Evolutionary conservation across 345 rosid genomes (phyloP), one percentile per base, ranked within the genome.

Genomic region (Adansonia digitata): DNA sequence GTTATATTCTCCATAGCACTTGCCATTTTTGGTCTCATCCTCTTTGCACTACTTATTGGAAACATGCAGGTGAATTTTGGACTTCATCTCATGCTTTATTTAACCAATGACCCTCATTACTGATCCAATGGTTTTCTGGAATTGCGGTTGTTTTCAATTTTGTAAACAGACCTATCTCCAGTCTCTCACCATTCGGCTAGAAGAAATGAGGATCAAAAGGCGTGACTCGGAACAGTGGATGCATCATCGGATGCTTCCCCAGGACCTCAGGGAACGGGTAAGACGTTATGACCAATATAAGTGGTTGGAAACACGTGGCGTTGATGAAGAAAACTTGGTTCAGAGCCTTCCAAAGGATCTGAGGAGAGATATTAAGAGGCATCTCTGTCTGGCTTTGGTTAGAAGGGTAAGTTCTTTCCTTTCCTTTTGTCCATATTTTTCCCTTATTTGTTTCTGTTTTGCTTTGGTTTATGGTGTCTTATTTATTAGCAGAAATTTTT

Each of bases 171-270:
- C 98, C 71, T 94, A 94, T 83, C 98, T 94, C 71, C 98, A 94
- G 46, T 94, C 98, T 3, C 91, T 91, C 5, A 94, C 98, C 0
- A 91, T 93, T 62, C 94, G 98, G 9, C 88, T 93, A 55, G 98
- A 94, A 82, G 98, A 94, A 77, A 93, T 94, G 98, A 86, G 98
- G 77, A 88, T 94, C 61, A 93, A 93, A 80, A 90, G 97, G 87
- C 98, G 96, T 13, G 98, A 94, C 78, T 90, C 98, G 6, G 98
- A 94, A 69, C 98, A 91, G 83, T 94, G 98, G 97, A 94, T 94
- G 98, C 97, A 88, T 82, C 98, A 94, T 45, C 92, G 98, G 5
- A 84, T 94, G 89, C 98, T 94, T 77, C 98, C 98, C 24, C 85
- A 66, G 2, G 95, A 94, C 0, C 86, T 94, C 29, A 84, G 93